A percentile compares a stretch with the other conserved stretches of the same genome.
These are phyloP conservation scores for Phaeophleospora eucalypticola DNA, from an alignment of 2,329 filamentous ascomycete genomes.

Conservation along the genomic window DNA sequence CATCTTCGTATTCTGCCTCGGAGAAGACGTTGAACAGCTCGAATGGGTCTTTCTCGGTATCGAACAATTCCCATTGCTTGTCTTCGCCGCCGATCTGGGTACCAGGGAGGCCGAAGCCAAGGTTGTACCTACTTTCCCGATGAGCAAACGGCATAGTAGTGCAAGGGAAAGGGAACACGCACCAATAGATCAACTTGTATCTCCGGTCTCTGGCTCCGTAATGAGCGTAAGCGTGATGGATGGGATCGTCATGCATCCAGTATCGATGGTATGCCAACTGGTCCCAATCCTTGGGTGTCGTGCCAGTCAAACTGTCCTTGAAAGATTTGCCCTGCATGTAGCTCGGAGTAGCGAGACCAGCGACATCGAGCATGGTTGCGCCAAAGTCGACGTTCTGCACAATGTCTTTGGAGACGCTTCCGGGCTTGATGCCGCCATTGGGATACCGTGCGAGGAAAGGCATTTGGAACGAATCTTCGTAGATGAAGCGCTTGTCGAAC, in stretches of 20 bases:
- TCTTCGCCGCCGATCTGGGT: constrained; percentile 40
- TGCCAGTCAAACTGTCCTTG: constrained; percentile 34
- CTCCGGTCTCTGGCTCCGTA: constrained; percentile 51
- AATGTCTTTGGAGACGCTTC: constrained; percentile 45
- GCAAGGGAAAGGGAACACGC: too few species aligned
- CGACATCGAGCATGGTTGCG: constrained; percentile 48
- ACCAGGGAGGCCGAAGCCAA: constrained; percentile 45
- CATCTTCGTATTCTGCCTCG: constrained; percentile 28
- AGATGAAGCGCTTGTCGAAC: constrained; percentile 58
- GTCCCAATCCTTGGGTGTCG: constrained; percentile 44
- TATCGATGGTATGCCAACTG: constrained; percentile 54
- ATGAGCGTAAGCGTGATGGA: constrained; percentile 50
- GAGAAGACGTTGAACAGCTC: constrained; percentile 43
- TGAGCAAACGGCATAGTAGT: too few species aligned
- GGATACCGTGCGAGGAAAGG: constrained; percentile 51
- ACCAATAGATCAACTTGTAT: constrained; percentile 56
- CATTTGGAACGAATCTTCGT: constrained; percentile 56
- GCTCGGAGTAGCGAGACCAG: constrained; percentile 38
- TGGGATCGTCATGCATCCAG: constrained; percentile 53
- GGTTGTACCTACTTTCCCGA: too few species aligned
- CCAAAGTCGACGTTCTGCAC: constrained; percentile 55
- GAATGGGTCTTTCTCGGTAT: constrained; percentile 47
- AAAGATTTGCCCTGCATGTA: constrained; percentile 54
- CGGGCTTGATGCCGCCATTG: constrained; percentile 36
- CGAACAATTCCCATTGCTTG: constrained; percentile 54